These are phyloP conservation scores for Dioszegia hungarica DNA, from an alignment of 768 basidiomycete species.

Conservation along the genomic window DNA sequence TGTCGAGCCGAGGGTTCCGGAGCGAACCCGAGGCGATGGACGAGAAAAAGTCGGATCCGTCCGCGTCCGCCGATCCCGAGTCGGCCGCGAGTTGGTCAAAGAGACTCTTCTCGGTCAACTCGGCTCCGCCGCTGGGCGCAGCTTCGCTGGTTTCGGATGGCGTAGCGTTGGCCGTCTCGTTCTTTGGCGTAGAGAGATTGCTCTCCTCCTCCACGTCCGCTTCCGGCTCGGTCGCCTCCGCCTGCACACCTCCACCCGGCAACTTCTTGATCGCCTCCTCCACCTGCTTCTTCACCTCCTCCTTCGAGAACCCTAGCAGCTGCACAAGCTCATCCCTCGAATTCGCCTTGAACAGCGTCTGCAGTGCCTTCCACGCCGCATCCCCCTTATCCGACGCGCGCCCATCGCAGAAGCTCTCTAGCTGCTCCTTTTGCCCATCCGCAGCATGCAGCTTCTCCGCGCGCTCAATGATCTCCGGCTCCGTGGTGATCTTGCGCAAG, in stretches of 20 bases:
- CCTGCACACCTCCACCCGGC: neutral
- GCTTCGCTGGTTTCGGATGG: slow-evolving; percentile 66
- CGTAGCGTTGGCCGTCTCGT: slow-evolving; percentile 55
- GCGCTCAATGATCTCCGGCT: slow-evolving; percentile 67
- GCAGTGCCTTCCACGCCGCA: slow-evolving; percentile 75
- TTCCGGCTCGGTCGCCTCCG: slow-evolving; percentile 25
- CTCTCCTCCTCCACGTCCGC: slow-evolving; percentile 16
- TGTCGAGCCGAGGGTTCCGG: slow-evolving; percentile 52
- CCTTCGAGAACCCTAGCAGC: slow-evolving; percentile 86
- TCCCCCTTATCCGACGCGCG: slow-evolving; percentile 51
- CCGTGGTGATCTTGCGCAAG: slow-evolving; percentile 70
- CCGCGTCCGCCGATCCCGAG: slow-evolving; percentile 2
- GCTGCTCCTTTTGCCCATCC: slow-evolving; percentile 53
- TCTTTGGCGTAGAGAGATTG: slow-evolving; percentile 39
- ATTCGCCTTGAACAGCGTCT: slow-evolving; percentile 71
- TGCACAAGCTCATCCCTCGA: slow-evolving; percentile 86
- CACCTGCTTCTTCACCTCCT: slow-evolving; percentile 71
- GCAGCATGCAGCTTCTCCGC: slow-evolving; percentile 65
- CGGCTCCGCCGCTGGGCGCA: slow-evolving; percentile 55
- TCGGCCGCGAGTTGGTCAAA: slow-evolving; percentile 70
- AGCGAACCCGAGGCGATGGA: slow-evolving; percentile 57
- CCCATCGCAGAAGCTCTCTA: slow-evolving; percentile 66
- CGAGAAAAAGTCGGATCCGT: slow-evolving; percentile 82
- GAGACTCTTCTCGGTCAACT: slow-evolving; percentile 70
- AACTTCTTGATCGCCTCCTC: slow-evolving; percentile 69